A percentile compares a stretch with the other conserved stretches of the same genome.
Conservation (phyloP, 345 rosid species). For the Syzygium aqueum region DNA sequence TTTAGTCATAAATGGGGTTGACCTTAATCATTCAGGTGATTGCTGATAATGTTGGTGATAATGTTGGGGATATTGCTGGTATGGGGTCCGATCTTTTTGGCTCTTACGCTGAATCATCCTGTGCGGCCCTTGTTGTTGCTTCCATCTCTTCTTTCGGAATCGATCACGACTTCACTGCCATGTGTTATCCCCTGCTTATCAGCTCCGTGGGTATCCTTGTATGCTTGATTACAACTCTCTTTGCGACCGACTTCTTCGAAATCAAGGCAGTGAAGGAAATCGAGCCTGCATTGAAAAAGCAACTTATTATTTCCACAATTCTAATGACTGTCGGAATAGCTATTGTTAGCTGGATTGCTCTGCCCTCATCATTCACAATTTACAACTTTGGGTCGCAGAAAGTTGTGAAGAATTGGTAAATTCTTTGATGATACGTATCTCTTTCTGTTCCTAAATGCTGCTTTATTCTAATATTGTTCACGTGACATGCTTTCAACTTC, state of each 20-base stretch:
- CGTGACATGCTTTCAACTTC: background rate
- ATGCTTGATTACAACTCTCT: conserved; percentile 6
- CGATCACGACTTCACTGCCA: conserved; percentile 2
- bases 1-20: background rate
- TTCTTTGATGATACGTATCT: background rate
- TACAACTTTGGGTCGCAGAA: conserved; percentile 5
- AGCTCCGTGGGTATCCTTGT: conserved; percentile 6
- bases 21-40: conserved; percentile 1
- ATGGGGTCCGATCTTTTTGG: conserved; percentile 13
- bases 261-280: conserved; percentile 8
- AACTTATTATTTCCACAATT: conserved; percentile 6
- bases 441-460: background rate
- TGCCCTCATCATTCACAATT: conserved; percentile 10
- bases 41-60: conserved; percentile 13
- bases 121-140: conserved; percentile 10
- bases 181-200: conserved; percentile 10
- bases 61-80: conserved; percentile 11
- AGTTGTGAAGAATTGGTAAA: conserved; percentile 6
- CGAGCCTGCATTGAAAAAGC: conserved; percentile 9
- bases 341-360: conserved; percentile 5
- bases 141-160: conserved; percentile 11
- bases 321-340: conserved; percentile 9
- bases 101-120: conserved; percentile 8
- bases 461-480: background rate
- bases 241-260: conserved; percentile 7